Evolutionary conservation across 192 early-diverging fungal species (phyloP), one percentile per base, ranked within the genome.

Genomic region (Podila verticillata): DNA sequence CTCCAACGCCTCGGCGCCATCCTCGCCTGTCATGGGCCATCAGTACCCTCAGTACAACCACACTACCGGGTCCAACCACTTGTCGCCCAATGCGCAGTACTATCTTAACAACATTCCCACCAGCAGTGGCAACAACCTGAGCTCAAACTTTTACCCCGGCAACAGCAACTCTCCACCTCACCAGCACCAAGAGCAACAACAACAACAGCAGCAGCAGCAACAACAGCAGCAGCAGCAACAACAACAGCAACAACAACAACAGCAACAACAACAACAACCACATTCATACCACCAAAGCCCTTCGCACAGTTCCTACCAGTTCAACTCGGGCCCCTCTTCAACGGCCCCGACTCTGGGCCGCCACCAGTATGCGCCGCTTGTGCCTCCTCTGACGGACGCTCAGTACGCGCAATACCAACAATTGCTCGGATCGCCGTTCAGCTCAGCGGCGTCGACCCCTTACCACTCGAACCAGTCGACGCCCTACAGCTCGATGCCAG

Each of bases 391-490:
- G 28, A 58, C 77, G 5, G 77, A 80, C 63, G 77, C 77, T 4
- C 77, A 80, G 47, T 80, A 80, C 31, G 70, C 69, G 9, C 73
- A 74, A 54, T 74, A 66, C 29, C 77, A 61, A 19, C 67, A 70
- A 39, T 35, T 79, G 59, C 57, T 80, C 22, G 77, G 67, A 70
- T 84, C 66, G 19, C 67, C 71, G 26, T 68, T 70, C 47, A 84
- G 71, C 68, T 79, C 73, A 28, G 77, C 72, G 24, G 72, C 62
- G 22, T 79, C 67, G 19, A 74, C 72, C 10, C 72, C 68, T 20
- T 80, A 70, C 35, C 75, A 73, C 34, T 74, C 72, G 47, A 81
- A 73, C 26, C 83, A 73, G 57, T 84, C 67, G 54, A 74, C 79
- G 12, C 73, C 68, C 24, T 80, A 75, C 68, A 83, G 63, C 63